These are phyloP conservation scores for Sugiyamaella chiloensis DNA, from an alignment of 805 yeast genomes.

Conservation along the genomic window DNA sequence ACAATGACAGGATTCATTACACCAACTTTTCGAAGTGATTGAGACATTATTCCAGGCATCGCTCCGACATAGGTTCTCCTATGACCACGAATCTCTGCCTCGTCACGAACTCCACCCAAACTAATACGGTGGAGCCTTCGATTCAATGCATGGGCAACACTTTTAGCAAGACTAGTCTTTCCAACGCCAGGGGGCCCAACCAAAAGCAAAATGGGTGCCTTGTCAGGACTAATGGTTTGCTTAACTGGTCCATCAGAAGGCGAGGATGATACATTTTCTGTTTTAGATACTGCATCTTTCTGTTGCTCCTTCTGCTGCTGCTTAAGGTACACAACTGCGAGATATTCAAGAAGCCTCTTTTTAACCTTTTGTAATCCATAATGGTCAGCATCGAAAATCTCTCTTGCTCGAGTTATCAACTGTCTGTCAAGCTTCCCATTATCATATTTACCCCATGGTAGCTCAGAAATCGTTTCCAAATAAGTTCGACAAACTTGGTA, in stretches of 20 bases:
- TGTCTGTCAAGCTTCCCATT: slow-evolving; percentile 27
- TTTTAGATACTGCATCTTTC: slow-evolving; percentile 23
- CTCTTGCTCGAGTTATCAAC: slow-evolving; percentile 51
- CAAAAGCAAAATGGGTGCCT: slow-evolving; percentile 72
- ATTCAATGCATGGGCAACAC: slow-evolving; percentile 70
- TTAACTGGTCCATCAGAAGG: background rate
- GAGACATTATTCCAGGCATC: slow-evolving; percentile 80
- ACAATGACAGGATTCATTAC: slow-evolving; percentile 80
- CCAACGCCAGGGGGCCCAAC: slow-evolving; percentile 97
- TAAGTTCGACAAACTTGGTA: slow-evolving; percentile 41
- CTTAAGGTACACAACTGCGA: slow-evolving; percentile 69
- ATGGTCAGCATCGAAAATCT: slow-evolving; percentile 70
- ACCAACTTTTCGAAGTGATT: slow-evolving; percentile 70
- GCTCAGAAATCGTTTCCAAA: slow-evolving; percentile 38
- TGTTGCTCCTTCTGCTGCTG: slow-evolving; percentile 19
- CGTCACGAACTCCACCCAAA: slow-evolving; percentile 84
- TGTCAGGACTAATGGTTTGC: slow-evolving; percentile 8
- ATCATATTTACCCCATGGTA: slow-evolving; percentile 36
- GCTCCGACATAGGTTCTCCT: slow-evolving; percentile 90
- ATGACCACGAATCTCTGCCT: slow-evolving; percentile 87
- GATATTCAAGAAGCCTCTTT: slow-evolving; percentile 69
- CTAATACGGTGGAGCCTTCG: slow-evolving; percentile 76
- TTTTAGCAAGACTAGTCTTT: slow-evolving; percentile 80
- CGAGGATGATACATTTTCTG: background rate
- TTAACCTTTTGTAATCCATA: slow-evolving; percentile 74